Base-by-base conservation (phyloP, 345 rosid genomes). In the Pistacia vera region DNA sequence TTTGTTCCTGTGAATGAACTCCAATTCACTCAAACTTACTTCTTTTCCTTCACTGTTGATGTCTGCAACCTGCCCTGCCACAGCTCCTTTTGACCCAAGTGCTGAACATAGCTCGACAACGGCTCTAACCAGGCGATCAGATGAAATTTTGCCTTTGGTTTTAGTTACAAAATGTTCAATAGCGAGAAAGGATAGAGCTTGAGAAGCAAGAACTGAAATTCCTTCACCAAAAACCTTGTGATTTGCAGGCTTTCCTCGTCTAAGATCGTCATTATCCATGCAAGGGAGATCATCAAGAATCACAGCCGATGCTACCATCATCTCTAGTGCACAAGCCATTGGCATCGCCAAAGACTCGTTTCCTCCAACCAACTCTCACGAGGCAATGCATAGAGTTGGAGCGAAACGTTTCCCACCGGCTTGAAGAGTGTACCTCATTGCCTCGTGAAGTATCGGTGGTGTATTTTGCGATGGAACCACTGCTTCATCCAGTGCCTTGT, bases 271-370 rank as follows among this genome's bases (percentile, higher is more conserved):
- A 44, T 91, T 82, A 63, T 89, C 95, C 90, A 91, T 86, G 65
- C 91, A 88, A 11, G 92, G 97, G 56, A 91, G 83, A 59, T 91
- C 95, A 1, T 91, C 91, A 38, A 87, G 91, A 76, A 87, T 85
- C 2, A 91, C 35, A 11, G 89, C 85, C 90, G 84, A 82, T 1
- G 92, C 83, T 58, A 87, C 84, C 54, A 88, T 84, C 92, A 92
- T 92, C 79, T 92, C 94, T 11, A 88, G 54, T 11, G 94, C 92
- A 20, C 97, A 92, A 13, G 92, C 94, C 8, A 80, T 61, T 4
- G 94, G 89, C 86, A 90, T 83, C 0, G 79, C 94, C 0, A 61
- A 46, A 11, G 72, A 46, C 66, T 87, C 83, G 12, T 83, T 35
- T 0, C 95, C 90, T 1, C 95, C 93, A 0, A 90, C 86, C 5